Base-by-base conservation (phyloP, 768 basidiomycete genomes). In the Leccinum boreale region DNA sequence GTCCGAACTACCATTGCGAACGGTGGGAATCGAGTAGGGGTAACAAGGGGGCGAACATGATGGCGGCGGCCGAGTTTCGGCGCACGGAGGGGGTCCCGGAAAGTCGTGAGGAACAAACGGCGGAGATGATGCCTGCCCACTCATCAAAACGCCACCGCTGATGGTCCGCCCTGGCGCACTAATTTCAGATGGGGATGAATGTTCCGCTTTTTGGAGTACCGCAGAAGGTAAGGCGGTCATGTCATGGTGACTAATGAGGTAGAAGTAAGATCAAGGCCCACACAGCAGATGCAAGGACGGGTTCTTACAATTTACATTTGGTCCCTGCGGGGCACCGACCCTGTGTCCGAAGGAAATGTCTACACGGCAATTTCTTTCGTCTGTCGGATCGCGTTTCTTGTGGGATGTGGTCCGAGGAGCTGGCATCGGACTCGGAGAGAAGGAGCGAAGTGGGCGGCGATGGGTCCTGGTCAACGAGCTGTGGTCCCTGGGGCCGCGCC, bases 321-420 rank as follows among this genome's bases (percentile, higher is more conserved):
- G 74, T 70, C 15, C 77, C 79, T 14, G 73, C 64, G 3, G 76
- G 78, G 62, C 78, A 81, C 73, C 73, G 74, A 1, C 77, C 77
- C 21, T 71, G 66, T 62, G 76, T 75, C 53, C 75, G 74, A 51
- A 74, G 60, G 63, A 76, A 78, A 59, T 77, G 74, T 52, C 72
- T 72, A 62, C 77, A 81, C 6, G 77, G 73, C 10, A 71, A 65
- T 24, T 73, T 79, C 55, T 72, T 74, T 66, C 55, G 59, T 36
- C 14, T 57, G 48, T 12, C 50, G n/a, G 10, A 17, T 10, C 9
- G 49, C 36, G 26, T 47, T 12, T 42, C 45, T 19, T 49, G 48
- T 52, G 52, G 44, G 31, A 47, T 24, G 36, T 51, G 57, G 14
- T 62, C 66, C 29, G 51, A 46, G 23, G 61, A 50, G n/a, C 58